Conservation (phyloP, 331 rosid species). For the Saraca asoca region DNA sequence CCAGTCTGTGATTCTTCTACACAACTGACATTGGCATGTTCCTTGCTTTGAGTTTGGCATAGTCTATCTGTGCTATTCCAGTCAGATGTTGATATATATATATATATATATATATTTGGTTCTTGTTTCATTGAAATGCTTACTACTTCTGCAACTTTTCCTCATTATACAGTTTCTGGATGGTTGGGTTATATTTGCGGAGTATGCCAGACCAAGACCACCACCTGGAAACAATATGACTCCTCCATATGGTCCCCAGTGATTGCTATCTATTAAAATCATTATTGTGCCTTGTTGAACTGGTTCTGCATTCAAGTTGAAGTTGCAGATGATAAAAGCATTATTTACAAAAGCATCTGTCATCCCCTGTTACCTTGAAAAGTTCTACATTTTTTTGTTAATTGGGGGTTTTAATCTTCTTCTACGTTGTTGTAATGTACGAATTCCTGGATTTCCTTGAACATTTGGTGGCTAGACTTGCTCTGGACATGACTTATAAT, state of each 20-base stretch:
- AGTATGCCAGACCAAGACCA: slow-evolving; percentile 89
- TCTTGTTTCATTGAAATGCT: slow-evolving; percentile 7
- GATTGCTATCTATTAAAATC: slow-evolving; percentile 30
- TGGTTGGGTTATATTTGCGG: slow-evolving; percentile 98
- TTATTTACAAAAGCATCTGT: slow-evolving; percentile 29
- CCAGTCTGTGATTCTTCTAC: neutral
- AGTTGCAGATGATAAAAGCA: slow-evolving; percentile 20
- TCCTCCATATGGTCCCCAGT: slow-evolving; percentile 52
- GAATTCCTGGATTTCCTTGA: neutral
- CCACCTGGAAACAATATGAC: slow-evolving; percentile 44
- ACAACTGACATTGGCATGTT: neutral
- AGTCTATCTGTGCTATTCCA: neutral
- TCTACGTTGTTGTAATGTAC: slow-evolving; percentile 23
- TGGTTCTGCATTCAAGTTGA: slow-evolving; percentile 19
- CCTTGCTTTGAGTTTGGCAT: slow-evolving; percentile 9
- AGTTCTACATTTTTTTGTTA: slow-evolving; percentile 15
- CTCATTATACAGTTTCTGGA: slow-evolving; percentile 68
- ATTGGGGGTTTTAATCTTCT: slow-evolving; percentile 17
- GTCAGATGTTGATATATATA: neutral
- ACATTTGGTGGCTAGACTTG: slow-evolving; percentile 4
- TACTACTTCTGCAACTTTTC: slow-evolving; percentile 21
- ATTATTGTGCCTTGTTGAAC: slow-evolving; percentile 29
- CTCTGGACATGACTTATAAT: neutral
- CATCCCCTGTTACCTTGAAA: slow-evolving; percentile 33
- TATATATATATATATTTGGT: too few species aligned